These are phyloP conservation scores for Trichoderma harzianum DNA, from an alignment of 2,329 filamentous ascomycete species.

Conservation along the genomic window DNA sequence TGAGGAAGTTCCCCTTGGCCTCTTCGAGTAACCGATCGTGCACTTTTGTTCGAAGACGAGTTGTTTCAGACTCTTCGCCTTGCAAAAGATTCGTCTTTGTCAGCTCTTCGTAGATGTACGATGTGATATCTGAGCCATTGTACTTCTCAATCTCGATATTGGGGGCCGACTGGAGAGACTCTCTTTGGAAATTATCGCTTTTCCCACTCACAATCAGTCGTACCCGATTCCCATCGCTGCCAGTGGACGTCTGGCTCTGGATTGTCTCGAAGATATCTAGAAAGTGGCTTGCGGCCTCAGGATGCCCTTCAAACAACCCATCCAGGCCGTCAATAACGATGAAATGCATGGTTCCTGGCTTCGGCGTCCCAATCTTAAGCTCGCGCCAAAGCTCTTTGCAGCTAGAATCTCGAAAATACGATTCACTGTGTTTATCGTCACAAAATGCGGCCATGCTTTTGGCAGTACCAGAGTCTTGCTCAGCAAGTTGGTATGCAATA, in stretches of 20 bases:
- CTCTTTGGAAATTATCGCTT: background rate
- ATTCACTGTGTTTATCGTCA: background rate
- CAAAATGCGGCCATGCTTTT: background rate
- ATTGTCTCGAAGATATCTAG: background rate
- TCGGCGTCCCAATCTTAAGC: background rate
- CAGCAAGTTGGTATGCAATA: background rate
- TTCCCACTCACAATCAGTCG: background rate
- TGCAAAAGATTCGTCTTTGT: background rate
- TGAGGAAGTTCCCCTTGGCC: conserved; percentile 6
- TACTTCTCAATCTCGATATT: background rate
- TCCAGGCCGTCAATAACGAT: background rate
- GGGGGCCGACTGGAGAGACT: background rate
- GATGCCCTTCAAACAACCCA: background rate
- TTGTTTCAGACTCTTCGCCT: background rate
- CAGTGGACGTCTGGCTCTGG: background rate
- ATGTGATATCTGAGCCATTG: background rate
- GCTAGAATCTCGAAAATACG: background rate
- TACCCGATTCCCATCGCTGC: background rate
- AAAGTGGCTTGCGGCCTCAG: background rate
- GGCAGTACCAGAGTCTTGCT: background rate
- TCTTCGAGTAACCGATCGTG: background rate
- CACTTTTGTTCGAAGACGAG: background rate
- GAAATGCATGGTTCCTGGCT: background rate
- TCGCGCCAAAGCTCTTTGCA: background rate
- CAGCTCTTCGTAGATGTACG: background rate